Evolutionary conservation across 495 filamentous ascomycete genomes (phyloP).

Genomic region (Aspergillus avenaceus): DNA sequence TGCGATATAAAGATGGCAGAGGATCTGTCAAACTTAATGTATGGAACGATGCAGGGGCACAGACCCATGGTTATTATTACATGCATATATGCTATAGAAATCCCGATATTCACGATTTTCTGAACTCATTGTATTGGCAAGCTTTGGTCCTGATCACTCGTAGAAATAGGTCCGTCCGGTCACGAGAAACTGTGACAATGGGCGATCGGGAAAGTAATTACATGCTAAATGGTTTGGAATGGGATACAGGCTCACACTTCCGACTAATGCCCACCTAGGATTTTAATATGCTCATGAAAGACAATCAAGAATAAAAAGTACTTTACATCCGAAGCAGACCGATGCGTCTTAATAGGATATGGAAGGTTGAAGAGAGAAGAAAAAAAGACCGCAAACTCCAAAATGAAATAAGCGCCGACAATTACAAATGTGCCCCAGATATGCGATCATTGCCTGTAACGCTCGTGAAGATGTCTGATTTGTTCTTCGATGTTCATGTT

Average conservation of each 20-base stretch:
- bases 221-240: no score
- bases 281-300: neutral
- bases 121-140: neutral
- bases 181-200: no score
- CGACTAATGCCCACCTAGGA: neutral
- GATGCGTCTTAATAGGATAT: neutral
- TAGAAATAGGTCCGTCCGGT: no score
- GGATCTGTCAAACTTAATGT: constrained; percentile 1
- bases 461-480: constrained; percentile 45
- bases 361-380: neutral
- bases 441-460: constrained; percentile 7
- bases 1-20: neutral
- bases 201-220: no score
- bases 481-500: constrained; percentile 49
- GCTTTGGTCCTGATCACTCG: neutral
- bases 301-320: constrained; percentile 1
- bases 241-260: no score
- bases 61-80: neutral
- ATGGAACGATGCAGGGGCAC: neutral
- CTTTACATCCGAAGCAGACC: constrained; percentile 14
- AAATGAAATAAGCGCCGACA: constrained; percentile 7
- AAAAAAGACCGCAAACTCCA: constrained; percentile 9
- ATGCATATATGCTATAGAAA: constrained; percentile 4
- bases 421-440: neutral
- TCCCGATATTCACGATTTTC: constrained; percentile 3